Conservation (phyloP, 2,329 filamentous ascomycete species). For the Aspergillus sp. region DNA sequence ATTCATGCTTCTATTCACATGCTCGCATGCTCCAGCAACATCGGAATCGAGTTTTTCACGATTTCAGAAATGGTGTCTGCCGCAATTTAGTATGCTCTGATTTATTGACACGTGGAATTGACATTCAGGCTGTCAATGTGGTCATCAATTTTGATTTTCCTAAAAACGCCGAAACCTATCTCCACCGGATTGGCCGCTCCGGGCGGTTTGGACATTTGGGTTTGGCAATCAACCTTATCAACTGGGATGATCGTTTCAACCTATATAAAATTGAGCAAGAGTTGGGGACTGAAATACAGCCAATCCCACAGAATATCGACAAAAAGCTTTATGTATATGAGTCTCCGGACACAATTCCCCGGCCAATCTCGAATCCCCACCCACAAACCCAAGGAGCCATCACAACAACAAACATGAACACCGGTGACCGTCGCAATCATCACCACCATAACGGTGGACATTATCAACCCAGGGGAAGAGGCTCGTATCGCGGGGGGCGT, state of each 20-base stretch:
- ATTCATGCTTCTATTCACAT: conserved; percentile 99
- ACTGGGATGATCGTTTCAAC: conserved; percentile 99
- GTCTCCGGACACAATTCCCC: conserved; percentile 88
- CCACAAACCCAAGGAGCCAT: conserved; percentile 26
- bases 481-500: conserved; percentile 44
- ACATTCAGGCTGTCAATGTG: conserved; percentile 98
- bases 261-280: conserved; percentile 98
- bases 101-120: conserved; percentile 94
- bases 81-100: conserved; percentile 98
- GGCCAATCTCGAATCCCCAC: conserved; percentile 66
- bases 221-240: conserved; percentile 98
- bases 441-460: conserved; percentile 37
- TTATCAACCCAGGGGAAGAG: conserved; percentile 41
- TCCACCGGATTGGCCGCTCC: conserved; percentile 96
- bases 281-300: conserved; percentile 92
- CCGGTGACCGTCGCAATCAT: conserved; percentile 37
- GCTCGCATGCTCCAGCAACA: conserved; percentile 97
- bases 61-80: conserved; percentile 97
- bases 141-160: conserved; percentile 99
- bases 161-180: conserved; percentile 98
- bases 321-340: conserved; percentile 99
- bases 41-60: conserved; percentile 97
- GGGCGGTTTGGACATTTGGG: conserved; percentile 96
- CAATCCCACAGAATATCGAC: conserved; percentile 93
- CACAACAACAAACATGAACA: conserved; percentile 22